phyloP scores from a whole-genome alignment of 2,329 filamentous ascomycete genomes.

The Sporothrix luriei region DNA sequence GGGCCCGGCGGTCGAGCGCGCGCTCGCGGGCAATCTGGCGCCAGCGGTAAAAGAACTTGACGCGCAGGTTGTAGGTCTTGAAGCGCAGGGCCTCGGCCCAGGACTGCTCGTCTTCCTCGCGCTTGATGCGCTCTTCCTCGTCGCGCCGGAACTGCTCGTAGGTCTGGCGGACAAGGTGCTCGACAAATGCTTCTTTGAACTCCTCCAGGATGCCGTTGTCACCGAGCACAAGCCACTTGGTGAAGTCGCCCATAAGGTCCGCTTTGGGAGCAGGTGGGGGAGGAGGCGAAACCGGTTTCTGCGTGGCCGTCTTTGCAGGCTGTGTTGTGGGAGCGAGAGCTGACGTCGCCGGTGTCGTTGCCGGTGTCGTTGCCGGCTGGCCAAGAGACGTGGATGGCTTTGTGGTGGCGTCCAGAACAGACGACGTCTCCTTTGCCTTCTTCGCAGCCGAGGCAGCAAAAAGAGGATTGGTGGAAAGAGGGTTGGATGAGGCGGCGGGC shows the following conservation, averaged over 20 bases:
- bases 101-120: constrained; percentile 53
- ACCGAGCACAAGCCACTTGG: constrained; percentile 58
- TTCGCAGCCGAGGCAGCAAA: neutral
- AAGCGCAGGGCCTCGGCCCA: constrained; percentile 54
- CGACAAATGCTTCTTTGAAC: constrained; percentile 52
- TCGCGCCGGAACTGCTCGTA: constrained; percentile 49
- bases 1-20: constrained; percentile 54
- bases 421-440: neutral
- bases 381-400: neutral
- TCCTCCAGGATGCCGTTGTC: constrained; percentile 58
- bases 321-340: neutral
- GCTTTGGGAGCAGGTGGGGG: constrained; percentile 34
- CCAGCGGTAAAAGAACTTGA: constrained; percentile 63
- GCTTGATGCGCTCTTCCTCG: constrained; percentile 47
- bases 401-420: neutral
- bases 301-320: neutral
- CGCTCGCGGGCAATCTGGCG: constrained; percentile 53
- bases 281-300: neutral
- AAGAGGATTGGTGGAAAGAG: neutral
- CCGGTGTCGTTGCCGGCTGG: neutral
- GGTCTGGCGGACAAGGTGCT: constrained; percentile 49
- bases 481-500: neutral
- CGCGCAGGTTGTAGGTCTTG: constrained; percentile 52
- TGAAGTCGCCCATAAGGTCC: constrained; percentile 54
- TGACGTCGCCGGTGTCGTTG: neutral